Evolutionary conservation across 495 filamentous ascomycete genomes (phyloP), one percentile per base, ranked within the genome.

Genomic region (Bacidia rubella): DNA sequence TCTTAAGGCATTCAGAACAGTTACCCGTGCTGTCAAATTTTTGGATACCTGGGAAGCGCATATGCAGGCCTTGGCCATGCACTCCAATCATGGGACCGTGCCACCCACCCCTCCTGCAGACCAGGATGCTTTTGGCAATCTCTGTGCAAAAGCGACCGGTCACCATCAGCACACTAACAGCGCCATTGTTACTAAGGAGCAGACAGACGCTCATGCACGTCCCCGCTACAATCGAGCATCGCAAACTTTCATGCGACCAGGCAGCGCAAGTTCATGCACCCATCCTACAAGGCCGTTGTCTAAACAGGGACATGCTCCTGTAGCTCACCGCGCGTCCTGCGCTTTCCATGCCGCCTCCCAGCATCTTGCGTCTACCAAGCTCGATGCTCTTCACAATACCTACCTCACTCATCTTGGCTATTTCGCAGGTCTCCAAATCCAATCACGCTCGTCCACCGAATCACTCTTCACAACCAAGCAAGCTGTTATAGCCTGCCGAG

Each of bases 381-480:
- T 98, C 27, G 80, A 77, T 55, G 69, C 74, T 38, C 80, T 81
- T 26, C 89, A 95, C 65, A 90, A 98, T 67, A 73, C 74, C 12
- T 93, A 96, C 63, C 74, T 98, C 29, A 87, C 89, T 25, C 82
- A 85, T 59, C 76, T 97, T 43, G 89, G 86, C 38, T 88, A 85
- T 10, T 95, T 96, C 62, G 89, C 95, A 66, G 92, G 93, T 12
- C 71, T 94, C 26, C 87, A 94, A 58, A 75, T 95, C 51, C 87
- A 95, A 62, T 88, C 87, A 7, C 84, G 90, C 52, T 90, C 89
- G 17, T 83, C 87, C 19, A 77, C 85, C 0, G 87, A 94, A 59
- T 76, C 97, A 20, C 78, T 87, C 27, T 62, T 80, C 17, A 81
- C 76, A 21, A 85, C 84, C 3, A 79, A 85, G 62, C 85, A 93